Evolutionary conservation across 139 green algal genomes (phyloP).

Genomic region (Auxenochlorella pyrenoidosa): DNA sequence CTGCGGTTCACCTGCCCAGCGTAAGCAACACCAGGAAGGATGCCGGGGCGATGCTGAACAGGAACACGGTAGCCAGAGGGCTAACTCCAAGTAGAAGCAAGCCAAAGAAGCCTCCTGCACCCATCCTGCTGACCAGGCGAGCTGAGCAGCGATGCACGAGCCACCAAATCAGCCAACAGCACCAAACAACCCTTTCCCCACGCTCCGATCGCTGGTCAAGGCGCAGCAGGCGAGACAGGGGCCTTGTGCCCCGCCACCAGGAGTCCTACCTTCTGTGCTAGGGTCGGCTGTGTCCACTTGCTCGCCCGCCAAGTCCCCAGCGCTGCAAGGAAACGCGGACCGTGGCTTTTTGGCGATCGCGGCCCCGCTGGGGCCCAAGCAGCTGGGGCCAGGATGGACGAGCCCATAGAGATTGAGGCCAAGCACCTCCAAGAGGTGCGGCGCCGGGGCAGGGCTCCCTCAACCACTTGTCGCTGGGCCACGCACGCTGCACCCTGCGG

Average conservation of each 20-base stretch:
- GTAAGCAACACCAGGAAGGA: constrained; percentile 52
- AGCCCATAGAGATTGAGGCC: constrained; percentile 7
- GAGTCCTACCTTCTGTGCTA: too few relatives aligned
- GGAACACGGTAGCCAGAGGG: constrained; percentile 42
- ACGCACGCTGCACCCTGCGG: too few relatives aligned
- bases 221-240: too few relatives aligned
- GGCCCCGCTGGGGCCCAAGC: neutral
- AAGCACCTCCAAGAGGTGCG: constrained; percentile 39
- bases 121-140: constrained; percentile 23
- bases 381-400: constrained; percentile 1
- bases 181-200: too few relatives aligned
- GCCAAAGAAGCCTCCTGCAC: constrained; percentile 31
- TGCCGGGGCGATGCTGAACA: constrained; percentile 25
- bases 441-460: too few relatives aligned
- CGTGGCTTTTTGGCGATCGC: too few relatives aligned
- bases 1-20: constrained; percentile 30
- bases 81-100: constrained; percentile 42
- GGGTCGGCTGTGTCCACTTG: too few relatives aligned
- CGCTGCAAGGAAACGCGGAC: too few relatives aligned
- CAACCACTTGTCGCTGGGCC: too few relatives aligned
- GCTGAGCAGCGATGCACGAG: neutral
- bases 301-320: too few relatives aligned
- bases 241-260: too few relatives aligned
- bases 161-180: neutral
- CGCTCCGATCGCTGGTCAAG: too few relatives aligned